Base-by-base conservation (phyloP, 2,329 filamentous ascomycete species). In the Clathrospora elynae region DNA sequence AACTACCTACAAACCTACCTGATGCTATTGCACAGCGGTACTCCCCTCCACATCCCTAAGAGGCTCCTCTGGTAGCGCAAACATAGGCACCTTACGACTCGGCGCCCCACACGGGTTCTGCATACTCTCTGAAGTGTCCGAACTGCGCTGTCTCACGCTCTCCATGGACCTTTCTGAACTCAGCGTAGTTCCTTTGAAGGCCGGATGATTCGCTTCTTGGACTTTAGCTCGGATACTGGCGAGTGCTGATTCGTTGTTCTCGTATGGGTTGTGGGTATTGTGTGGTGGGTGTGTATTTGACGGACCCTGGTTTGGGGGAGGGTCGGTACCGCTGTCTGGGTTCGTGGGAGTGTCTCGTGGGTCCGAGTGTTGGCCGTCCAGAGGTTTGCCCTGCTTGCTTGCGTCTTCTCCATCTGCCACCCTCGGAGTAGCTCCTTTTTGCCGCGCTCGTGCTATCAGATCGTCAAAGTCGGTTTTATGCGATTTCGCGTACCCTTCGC, bases 381-480 rank as follows among this genome's bases (percentile, higher is more conserved):
- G 13, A 19, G 23, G 31, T 16, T 35, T 39, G 7, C 49, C 55
- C 42, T 55, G 35, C 17, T 51, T 46, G 14, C 34, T 44, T 23
- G 42, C 24, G 6, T 47, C 42, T n/a, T 46, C 47, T 25, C 31
- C 38, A 42, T 59, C 51, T 36, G 51, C n/a, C n/a, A n/a, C 5
- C 43, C 70, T 70, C 13, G 66, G 67, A 28, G 49, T 46, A 10
- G 44, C 55, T 59, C 74, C 80, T 57, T 79, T 82, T 68, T 75
- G 76, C 48, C 82, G 81, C 11, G 92, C 93, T 56, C 80, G 84
- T 2, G 84, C 85, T 58, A 97, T 92, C 30, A 99, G 69, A 29
- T 86, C 80, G 49, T 85, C 83, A 66, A 96, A 99, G 1, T 90
- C 86, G 12, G 74, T 74, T 33, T 84, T 84, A 70, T 97, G 86